Base-by-base conservation (phyloP, 306 rosid genomes). In the Carpinus fangiana region DNA sequence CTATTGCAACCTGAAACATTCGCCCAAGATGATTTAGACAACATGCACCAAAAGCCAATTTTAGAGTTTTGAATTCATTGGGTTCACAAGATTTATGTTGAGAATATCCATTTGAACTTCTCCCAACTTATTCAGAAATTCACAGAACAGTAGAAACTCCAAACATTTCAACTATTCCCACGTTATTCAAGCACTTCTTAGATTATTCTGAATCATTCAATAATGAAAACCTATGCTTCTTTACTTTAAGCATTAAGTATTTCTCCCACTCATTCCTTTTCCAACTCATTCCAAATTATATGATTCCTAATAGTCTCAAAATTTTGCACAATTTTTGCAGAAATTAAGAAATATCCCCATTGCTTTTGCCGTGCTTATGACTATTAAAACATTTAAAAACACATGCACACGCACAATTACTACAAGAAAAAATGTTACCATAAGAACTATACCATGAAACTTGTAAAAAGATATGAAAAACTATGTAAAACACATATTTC, bases 1-100 rank as follows among this genome's bases (percentile, higher is more conserved):
- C 98, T 23, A 95, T 85, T 34, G 99, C 97, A 80, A 95, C 99
- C 99, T 95, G 90, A 90, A 88, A 85, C 69, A 83, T 50, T 67
- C 45, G 70, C 78, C 78, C 9, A 64, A 56, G 80, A 75, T 78
- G n/a, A 73, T 82, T 56, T 8, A 69, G 17, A 72, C 72, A 38
- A 41, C 34, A 26, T 64, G 12, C 34, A 26, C 6, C 4, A 3
- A 78, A 78, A 67, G 17, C 47, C 68, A 31, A 50, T 28, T 60
- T 23, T n/a, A 78, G 53, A 21, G 66, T 45, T 43, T 34, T 0
- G 53, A 65, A 66, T 4, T 12, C 28, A 53, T 74, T 83, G 46
- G 56, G 34, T 66, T 47, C 67, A 81, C 76, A 79, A 43, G 76
- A 50, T 68, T 66, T 72, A 73, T 68, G 78, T 73, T 73, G 81